These are phyloP conservation scores for Jamesozyma hellenica DNA, from an alignment of 805 yeast genomes.

Conservation along the genomic window DNA sequence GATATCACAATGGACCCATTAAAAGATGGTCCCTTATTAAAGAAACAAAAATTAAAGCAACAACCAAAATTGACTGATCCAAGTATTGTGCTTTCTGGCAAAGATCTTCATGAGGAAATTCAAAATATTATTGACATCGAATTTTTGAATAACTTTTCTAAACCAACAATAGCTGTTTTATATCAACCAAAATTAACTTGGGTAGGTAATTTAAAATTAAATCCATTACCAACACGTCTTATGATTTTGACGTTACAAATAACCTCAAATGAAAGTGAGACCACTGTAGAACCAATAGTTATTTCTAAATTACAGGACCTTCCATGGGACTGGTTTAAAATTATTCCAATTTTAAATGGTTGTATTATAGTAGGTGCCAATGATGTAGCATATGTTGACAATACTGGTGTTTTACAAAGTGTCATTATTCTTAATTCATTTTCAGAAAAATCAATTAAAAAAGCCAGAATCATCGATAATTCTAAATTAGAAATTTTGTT, in stretches of 20 bases:
- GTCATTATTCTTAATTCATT: slow-evolving; percentile 19
- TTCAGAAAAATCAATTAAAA: slow-evolving; percentile 40
- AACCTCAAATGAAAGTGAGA: slow-evolving; percentile 13
- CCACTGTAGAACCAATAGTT: slow-evolving; percentile 41
- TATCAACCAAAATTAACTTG: slow-evolving; percentile 53
- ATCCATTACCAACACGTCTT: slow-evolving; percentile 16
- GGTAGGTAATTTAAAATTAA: slow-evolving; percentile 46
- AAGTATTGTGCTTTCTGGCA: slow-evolving; percentile 52
- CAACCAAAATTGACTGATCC: slow-evolving; percentile 8
- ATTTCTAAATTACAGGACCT: slow-evolving; percentile 54
- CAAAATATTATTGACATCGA: slow-evolving; percentile 58
- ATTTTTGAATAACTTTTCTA: slow-evolving; percentile 64
- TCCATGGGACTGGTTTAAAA: slow-evolving; percentile 62
- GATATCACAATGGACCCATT: slow-evolving; percentile 13
- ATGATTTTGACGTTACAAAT: slow-evolving; percentile 41
- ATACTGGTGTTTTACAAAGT: slow-evolving; percentile 39
- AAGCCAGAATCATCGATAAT: slow-evolving; percentile 36
- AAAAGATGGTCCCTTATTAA: slow-evolving; percentile 4
- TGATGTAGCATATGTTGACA: slow-evolving; percentile 68
- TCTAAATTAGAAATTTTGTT: slow-evolving; percentile 24
- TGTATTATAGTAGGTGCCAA: slow-evolving; percentile 62
- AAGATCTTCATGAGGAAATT: slow-evolving; percentile 46
- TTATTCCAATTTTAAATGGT: slow-evolving; percentile 60
- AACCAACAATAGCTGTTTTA: slow-evolving; percentile 70
- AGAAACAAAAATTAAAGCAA: slow-evolving; percentile 7